These are phyloP conservation scores for Graphiopsis chlorocephala DNA, from an alignment of 2,329 filamentous ascomycete species.

Conservation along the genomic window DNA sequence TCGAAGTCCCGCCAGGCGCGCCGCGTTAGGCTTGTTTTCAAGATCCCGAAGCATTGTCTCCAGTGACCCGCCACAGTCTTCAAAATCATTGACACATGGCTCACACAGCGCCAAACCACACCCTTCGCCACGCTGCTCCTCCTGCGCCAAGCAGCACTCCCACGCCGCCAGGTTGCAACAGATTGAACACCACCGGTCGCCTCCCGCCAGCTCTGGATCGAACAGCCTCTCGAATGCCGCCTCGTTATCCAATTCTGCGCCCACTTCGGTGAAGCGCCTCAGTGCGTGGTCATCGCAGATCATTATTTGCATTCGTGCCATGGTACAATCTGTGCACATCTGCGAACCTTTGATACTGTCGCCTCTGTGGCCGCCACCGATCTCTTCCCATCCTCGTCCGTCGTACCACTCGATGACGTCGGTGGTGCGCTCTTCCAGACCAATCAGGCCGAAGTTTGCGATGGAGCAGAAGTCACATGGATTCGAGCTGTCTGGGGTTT, in stretches of 20 bases:
- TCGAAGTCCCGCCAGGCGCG: conserved; percentile 27
- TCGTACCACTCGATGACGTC: conserved; percentile 33
- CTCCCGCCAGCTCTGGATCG: conserved; percentile 9
- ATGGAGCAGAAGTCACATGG: conserved; percentile 43
- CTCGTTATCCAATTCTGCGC: conserved; percentile 24
- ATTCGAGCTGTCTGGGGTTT: conserved; percentile 13
- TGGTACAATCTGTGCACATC: conserved; percentile 41
- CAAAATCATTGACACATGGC: conserved; percentile 26
- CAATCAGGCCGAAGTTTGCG: conserved; percentile 37
- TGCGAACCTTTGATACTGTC: conserved; percentile 31
- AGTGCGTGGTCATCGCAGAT: conserved; percentile 36
- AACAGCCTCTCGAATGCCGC: conserved; percentile 28
- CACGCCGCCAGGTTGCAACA: conserved; percentile 41
- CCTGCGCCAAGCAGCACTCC: conserved; percentile 29
- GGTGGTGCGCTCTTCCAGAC: conserved; percentile 31
- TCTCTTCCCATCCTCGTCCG: conserved; percentile 33
- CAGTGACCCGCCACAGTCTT: conserved; percentile 25
- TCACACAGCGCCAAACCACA: conserved; percentile 37
- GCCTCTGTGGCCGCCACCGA: conserved; percentile 33
- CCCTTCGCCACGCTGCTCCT: conserved; percentile 12
- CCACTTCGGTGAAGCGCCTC: conserved; percentile 21
- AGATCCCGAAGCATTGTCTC: conserved; percentile 24
- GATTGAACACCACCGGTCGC: conserved; percentile 40
- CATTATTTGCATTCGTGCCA: conserved; percentile 35
- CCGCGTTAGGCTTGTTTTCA: conserved; percentile 18